Evolutionary conservation across 352 stramenopile genomes (phyloP), one percentile per base, ranked within the genome.

Genomic region (Phytophthora gonapodyides): DNA sequence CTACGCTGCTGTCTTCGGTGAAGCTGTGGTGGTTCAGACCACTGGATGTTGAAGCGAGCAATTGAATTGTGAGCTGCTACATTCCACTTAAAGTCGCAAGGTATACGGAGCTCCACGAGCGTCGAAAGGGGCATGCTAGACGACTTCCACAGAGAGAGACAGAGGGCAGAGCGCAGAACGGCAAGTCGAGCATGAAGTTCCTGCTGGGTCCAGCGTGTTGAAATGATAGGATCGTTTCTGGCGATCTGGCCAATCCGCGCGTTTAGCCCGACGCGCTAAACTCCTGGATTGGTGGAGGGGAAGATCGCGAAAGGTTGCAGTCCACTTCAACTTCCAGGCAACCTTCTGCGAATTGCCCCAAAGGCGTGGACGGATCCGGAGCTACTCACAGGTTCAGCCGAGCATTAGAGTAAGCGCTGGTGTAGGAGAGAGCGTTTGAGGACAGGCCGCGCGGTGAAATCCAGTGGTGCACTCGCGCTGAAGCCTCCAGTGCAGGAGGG

Each of bases 61-160:
- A 73, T 61, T 60, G 38, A 47, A 37, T 69, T 69, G 47, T 73
- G 64, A 73, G 46, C 38, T 52, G n/a, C 19, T 19, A 27, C 17
- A 17, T 4, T 15, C 7, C 33, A 9, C 19, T 19, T 4, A 11
- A 19, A 7, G 21, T n/a, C 45, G 40, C n/a, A 37, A 37, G n/a
- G 45, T 17, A 19, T 59, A 33, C 50, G 15, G 55, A 53, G 59
- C 15, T 15, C 21, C 13, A 51, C 35, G 21, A 33, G 15, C 17
- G 27, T 61, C 50, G 36, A 61, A 59, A 50, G 10, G 2, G 19
- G 3, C 36, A 40, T 16, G 19, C 30, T 38, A 16, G 44, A 17
- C 19, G n/a, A 48, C 40, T 55, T 60, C 36, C 53, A 53, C 43
- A 9, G 12, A 63, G 33, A 61, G 43, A 56, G 24, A 38, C 42